Conservation (phyloP, 805 yeast genomes). For the Clavispora fructus region DNA sequence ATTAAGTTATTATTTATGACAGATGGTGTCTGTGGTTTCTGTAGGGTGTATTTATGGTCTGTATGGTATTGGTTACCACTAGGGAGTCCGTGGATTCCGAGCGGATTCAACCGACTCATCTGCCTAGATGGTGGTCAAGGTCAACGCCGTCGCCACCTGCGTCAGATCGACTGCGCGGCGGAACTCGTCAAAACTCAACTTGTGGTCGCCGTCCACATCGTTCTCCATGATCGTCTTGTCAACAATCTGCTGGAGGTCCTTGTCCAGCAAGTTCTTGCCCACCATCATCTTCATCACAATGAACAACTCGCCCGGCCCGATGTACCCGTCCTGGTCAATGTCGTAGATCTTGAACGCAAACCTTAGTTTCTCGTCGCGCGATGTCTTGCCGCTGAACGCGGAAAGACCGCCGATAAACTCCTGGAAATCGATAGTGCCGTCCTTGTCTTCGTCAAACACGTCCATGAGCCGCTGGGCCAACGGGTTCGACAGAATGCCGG, state of each 20-base stretch:
- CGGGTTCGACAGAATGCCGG: slow-evolving; percentile 89
- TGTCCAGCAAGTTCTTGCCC: slow-evolving; percentile 80
- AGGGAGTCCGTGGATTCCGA: too few species aligned
- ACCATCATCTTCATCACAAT: slow-evolving; percentile 96
- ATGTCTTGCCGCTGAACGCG: slow-evolving; percentile 81
- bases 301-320: slow-evolving; percentile 92
- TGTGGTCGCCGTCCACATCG: slow-evolving; percentile 91
- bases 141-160: slow-evolving; percentile 54
- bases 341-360: slow-evolving; percentile 95
- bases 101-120: too few species aligned
- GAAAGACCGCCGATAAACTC: slow-evolving; percentile 87
- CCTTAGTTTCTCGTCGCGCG: slow-evolving; percentile 70
- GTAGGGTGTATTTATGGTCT: too few species aligned
- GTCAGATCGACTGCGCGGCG: slow-evolving; percentile 57
- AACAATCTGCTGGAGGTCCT: slow-evolving; percentile 92
- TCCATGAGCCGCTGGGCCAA: slow-evolving; percentile 86
- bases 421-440: slow-evolving; percentile 91
- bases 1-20: too few species aligned
- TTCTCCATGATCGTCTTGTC: slow-evolving; percentile 95
- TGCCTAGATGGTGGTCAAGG: slow-evolving; percentile 47
- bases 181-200: slow-evolving; percentile 82
- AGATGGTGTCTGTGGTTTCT: too few species aligned
- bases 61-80: too few species aligned
- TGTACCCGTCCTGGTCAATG: slow-evolving; percentile 90
- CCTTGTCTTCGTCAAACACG: slow-evolving; percentile 87